Conservation (phyloP, 192 early-diverging fungal genomes). For the Coemansia sp. region DNA sequence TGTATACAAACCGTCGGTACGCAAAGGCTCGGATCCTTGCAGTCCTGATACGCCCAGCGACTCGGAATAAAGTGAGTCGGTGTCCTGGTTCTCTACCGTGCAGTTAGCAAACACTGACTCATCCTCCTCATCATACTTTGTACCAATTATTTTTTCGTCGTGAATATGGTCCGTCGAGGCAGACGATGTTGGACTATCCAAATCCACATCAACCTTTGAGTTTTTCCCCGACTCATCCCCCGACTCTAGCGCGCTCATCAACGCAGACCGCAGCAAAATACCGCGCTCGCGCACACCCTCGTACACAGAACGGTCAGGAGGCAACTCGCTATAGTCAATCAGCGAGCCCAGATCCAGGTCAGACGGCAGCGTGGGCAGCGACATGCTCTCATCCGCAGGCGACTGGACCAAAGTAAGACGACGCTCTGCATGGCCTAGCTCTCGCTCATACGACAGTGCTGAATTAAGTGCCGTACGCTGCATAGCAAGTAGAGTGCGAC, state of each 20-base stretch:
- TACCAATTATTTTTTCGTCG: too few species aligned
- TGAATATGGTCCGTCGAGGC: neutral
- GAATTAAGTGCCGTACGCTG: constrained; percentile 49
- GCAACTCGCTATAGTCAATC: neutral
- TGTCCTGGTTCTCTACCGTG: neutral
- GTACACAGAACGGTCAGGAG: constrained; percentile 26
- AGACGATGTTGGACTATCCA: neutral
- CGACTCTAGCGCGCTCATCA: constrained; percentile 26
- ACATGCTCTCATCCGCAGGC: constrained; percentile 1
- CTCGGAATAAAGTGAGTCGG: neutral
- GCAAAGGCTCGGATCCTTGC: neutral
- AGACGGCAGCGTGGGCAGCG: neutral
- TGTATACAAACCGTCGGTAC: neutral
- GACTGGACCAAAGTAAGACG: constrained; percentile 16
- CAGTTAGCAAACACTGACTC: neutral
- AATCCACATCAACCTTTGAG: neutral
- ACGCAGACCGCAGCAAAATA: constrained; percentile 40
- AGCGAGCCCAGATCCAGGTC: neutral
- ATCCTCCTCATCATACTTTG: neutral
- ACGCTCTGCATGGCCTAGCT: constrained; percentile 46
- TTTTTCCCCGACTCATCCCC: neutral
- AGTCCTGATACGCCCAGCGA: constrained; percentile 16
- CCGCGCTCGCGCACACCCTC: constrained; percentile 48
- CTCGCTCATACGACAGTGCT: constrained; percentile 46
- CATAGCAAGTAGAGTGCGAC: constrained; percentile 51